Evolutionary conservation across 2,329 filamentous ascomycete species (phyloP), one percentile per base, ranked within the genome.

Genomic region (Pochonia chlamydosporia): DNA sequence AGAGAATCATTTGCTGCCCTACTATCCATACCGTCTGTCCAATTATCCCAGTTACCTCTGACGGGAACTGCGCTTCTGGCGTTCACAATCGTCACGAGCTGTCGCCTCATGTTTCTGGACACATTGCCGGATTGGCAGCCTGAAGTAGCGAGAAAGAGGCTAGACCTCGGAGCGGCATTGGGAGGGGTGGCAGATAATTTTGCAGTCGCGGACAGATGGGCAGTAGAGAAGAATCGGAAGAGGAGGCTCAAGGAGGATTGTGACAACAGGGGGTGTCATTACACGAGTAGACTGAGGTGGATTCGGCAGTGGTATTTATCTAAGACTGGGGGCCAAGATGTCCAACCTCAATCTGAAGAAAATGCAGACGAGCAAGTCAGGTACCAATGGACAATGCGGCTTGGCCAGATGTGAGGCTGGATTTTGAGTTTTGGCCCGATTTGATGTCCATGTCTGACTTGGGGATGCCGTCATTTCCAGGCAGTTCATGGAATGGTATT

Each of bases 281-380:
- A 63, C 26, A 58, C 59, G 33, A 64, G 64, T 43, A 69, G 67
- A 48, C 45, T 68, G 5, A 56, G 63, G 2, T 71, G 68, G 68
- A 65, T 71, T 14, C 53, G 63, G 16, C 62, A 66, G n/a, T 72
- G 69, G 69, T 71, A 64, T 37, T 2, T 59, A 3, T 52, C 53
- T 11, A 60, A 55, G 46, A 44, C 54, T 2, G 47, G 55, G 0
- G n/a, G n/a, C n/a, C 44, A 52, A 13, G 57, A 58, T 1, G 50
- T 53, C 42, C 54, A 40, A n/a, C n/a, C 42, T 36, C 9, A 33
- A 37, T 21, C 23, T 18, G 23, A 54, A 42, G 26, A 48, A 18
- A 28, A 51, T 51, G 31, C 40, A n/a, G 9, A 11, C 28, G 8
- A 11, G 37, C 6, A 3, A 16, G 9, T 6, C 14, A 6, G 37